Evolutionary conservation across 228 moss, liverwort and hornwort species (phyloP), one percentile per base, ranked within the genome.

Genomic region (Sphagnum fallax): DNA sequence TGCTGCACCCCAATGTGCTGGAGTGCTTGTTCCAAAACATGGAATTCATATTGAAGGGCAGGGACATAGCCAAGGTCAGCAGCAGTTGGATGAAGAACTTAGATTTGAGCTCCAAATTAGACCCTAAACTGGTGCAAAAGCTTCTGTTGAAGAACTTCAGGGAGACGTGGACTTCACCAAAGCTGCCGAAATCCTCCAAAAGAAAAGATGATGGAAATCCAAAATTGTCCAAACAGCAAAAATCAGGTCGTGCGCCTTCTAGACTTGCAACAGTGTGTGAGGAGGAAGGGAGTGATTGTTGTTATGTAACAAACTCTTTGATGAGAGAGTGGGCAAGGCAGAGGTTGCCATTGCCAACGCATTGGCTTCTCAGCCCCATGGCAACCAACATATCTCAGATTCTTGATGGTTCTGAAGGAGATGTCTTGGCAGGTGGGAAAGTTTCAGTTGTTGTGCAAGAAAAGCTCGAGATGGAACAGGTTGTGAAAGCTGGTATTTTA

Each of bases 331-430:
- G 91, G 90, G 88, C 84, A 47, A 87, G 98, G 65, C 98, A 94
- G 82, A 93, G 94, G 71, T 55, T 94, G 32, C 98, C 98, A 48
- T 73, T 98, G 63, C 98, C 98, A 52, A 78, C 90, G 6, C 89
- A 98, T 67, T 98, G 98, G 98, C 82, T 90, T 50, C 87, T 90
- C 10, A 93, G 98, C 74, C 90, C 98, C 14, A 76, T 92, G 80
- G 90, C 90, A 4, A 80, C 80, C 5, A 83, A 89, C 49, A 76
- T 89, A 13, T 69, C 82, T 6, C 80, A 75, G 53, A 50, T 75
- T 10, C 62, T 75, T 15, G 80, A 70, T 16, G 72, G 65, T 51
- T 53, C 76, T 57, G 10, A 67, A 65, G 73, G 65, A 65, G 88
- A 71, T 61, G 73, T 83, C 64, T 77, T 52, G 49, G 67, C 4